A percentile compares a stretch with the other conserved stretches of the same genome.
These are phyloP conservation scores for Herpetospermum pedunculosum DNA, from an alignment of 306 rosid genomes.

Conservation along the genomic window DNA sequence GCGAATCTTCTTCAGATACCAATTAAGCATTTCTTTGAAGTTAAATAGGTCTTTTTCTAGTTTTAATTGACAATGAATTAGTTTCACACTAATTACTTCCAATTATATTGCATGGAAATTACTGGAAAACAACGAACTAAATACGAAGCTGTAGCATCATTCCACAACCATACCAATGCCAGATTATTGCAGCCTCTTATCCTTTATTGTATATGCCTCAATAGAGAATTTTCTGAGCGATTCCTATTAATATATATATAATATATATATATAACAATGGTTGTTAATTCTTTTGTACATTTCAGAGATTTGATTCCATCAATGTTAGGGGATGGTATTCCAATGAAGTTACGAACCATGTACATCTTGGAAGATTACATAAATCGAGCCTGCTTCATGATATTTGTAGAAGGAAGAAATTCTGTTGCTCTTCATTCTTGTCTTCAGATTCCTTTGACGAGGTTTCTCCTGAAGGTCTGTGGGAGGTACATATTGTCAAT, in stretches of 20 bases:
- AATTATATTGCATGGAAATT: not conserved
- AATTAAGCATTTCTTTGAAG: not conserved
- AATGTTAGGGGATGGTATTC: slow-evolving; percentile 36
- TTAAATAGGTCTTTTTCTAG: not conserved
- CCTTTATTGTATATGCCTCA: not conserved
- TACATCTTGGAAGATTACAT: slow-evolving; percentile 31
- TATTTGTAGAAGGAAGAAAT: slow-evolving; percentile 37
- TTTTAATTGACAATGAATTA: slow-evolving; percentile 1
- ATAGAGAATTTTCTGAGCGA: not conserved
- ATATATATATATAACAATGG: slow-evolving; percentile 6
- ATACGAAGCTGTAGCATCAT: not conserved
- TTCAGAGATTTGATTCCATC: slow-evolving; percentile 55
- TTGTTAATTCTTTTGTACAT: slow-evolving; percentile 14
- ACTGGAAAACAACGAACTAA: not conserved
- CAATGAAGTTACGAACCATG: slow-evolving; percentile 30
- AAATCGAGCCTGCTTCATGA: slow-evolving; percentile 37
- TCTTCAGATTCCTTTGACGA: slow-evolving; percentile 32
- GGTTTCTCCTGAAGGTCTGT: slow-evolving; percentile 69
- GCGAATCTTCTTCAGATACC: not conserved
- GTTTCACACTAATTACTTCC: not conserved
- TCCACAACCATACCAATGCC: not conserved
- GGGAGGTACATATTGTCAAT: slow-evolving; percentile 71
- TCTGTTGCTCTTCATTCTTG: slow-evolving; percentile 43
- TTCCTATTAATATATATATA: not conserved
- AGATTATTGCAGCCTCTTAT: not conserved